Percentiles rank a stretch among this genome's conserved stretches.
These are phyloP conservation scores for Lepiota venenata DNA, from an alignment of 768 basidiomycete genomes.

Conservation along the genomic window DNA sequence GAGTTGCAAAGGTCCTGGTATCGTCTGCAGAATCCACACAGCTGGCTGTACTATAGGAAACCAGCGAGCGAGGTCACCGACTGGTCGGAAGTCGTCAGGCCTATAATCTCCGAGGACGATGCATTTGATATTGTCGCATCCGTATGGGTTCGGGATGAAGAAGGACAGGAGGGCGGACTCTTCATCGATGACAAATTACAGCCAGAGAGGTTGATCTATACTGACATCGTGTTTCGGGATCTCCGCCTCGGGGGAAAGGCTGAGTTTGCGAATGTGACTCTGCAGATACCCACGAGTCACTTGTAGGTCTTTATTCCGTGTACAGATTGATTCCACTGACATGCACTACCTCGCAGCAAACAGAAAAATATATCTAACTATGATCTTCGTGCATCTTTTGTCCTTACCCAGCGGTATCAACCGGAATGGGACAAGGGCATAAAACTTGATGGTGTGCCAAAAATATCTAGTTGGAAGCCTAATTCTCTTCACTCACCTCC, in stretches of 20 bases:
- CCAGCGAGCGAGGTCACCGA: conserved; percentile 1
- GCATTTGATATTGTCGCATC: conserved; percentile 18
- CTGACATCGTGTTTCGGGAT: conserved; percentile 26
- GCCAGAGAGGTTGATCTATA: conserved; percentile 20
- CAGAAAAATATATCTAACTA: conserved; percentile 21
- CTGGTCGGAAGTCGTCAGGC: conserved; percentile 14
- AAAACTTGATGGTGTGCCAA: neutral
- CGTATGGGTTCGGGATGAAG: conserved; percentile 15
- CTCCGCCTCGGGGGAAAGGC: conserved; percentile 24
- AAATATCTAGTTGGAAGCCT: conserved; percentile 28
- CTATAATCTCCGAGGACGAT: conserved; percentile 14
- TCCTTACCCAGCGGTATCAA: conserved; percentile 14
- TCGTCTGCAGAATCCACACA: neutral
- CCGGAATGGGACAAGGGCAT: too few species aligned
- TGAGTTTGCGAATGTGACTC: conserved; percentile 20
- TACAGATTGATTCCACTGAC: neutral
- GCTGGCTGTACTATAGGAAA: neutral
- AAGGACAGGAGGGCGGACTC: neutral
- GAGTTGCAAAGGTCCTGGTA: too few species aligned
- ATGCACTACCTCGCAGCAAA: conserved; percentile 15
- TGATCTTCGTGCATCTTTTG: conserved; percentile 34
- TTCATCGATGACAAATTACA: neutral
- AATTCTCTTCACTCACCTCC: conserved; percentile 10
- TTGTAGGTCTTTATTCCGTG: conserved; percentile 23
- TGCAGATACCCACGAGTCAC: conserved; percentile 25